These are phyloP conservation scores for Boletus barrowsii DNA, from an alignment of 768 basidiomycete genomes.

Conservation along the genomic window DNA sequence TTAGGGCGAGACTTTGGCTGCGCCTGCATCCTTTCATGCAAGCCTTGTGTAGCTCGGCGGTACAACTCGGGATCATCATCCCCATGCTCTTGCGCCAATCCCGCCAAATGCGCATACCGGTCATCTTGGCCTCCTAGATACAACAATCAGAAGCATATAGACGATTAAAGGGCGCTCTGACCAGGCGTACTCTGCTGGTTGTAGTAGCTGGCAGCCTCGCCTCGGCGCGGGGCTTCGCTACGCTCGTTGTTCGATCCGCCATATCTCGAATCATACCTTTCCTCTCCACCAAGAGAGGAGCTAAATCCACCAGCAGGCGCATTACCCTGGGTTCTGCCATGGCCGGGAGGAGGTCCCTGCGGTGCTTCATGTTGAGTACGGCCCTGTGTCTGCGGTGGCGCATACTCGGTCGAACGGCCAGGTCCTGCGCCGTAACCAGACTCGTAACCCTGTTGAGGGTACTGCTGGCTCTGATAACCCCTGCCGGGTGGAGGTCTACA, in stretches of 20 bases:
- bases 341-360: neutral
- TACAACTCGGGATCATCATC: slow-evolving; percentile 19
- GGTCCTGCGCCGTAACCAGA: slow-evolving; percentile 5
- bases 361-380: slow-evolving; percentile 8
- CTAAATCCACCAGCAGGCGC: slow-evolving; percentile 19
- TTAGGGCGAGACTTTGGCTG: slow-evolving; percentile 7
- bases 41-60: slow-evolving; percentile 20
- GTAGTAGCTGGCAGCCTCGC: slow-evolving; percentile 22
- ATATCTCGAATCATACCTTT: slow-evolving; percentile 5
- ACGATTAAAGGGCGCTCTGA: neutral
- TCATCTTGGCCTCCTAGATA: slow-evolving; percentile 19
- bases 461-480: slow-evolving; percentile 5
- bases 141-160: slow-evolving; percentile 1
- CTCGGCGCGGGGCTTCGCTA: slow-evolving; percentile 6
- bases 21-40: slow-evolving; percentile 21
- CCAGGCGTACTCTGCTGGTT: slow-evolving; percentile 3
- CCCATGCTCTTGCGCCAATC: slow-evolving; percentile 16
- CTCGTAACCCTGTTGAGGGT: slow-evolving; percentile 1
- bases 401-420: slow-evolving; percentile 14
- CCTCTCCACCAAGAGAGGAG: slow-evolving; percentile 9
- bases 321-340: slow-evolving; percentile 3
- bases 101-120: slow-evolving; percentile 16
- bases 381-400: slow-evolving; percentile 3
- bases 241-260: neutral
- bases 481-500: slow-evolving; percentile 1